Evolutionary conservation across 2,329 filamentous ascomycete genomes (phyloP), one percentile per base, ranked within the genome.

Genomic region (Colletotrichum graminicola): DNA sequence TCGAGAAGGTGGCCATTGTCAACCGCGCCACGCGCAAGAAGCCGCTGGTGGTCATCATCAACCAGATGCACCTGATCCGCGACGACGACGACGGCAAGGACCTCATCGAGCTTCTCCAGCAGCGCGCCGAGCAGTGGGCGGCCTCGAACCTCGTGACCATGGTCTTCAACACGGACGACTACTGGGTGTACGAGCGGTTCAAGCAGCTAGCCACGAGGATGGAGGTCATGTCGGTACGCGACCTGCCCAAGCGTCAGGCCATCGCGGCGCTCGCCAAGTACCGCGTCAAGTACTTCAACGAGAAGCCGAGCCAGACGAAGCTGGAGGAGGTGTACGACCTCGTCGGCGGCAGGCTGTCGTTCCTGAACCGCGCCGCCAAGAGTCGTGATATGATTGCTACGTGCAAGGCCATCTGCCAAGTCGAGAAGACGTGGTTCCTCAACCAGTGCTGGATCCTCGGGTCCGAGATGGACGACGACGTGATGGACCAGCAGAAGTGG

Each of bases 401-500:
- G 39, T 97, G 95, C 80, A 84, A 96, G 92, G 79, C 84, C 67
- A 93, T 94, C 77, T 89, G 88, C 77, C 84, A 90, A 5, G 87
- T 86, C 59, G 92, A 94, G 79, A 92, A 92, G 82, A 90, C 87
- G n/a, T 94, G 92, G 91, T 92, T 94, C 74, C 83, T 93, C 11
- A 93, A 92, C 80, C 90, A 92, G 78, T 93, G 91, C 82, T 92
- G 91, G 86, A 92, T 93, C 71, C 85, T 94, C 4, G 92, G 92
- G 14, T 83, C 82, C 62, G 90, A 92, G 73, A 93, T 93, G 92
- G 96, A 98, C 76, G 96, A 98, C 81, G 96, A 99, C 79, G 96
- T 98, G 75, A 98, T 98, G 92, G 94, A 98, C 78, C 93, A 98
- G 81, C 94, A 98, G 79, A 98, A 98, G 80, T 98, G 94, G 86